Conservation (phyloP, 352 stramenopile species). For the Phytophthora ramorum region DNA sequence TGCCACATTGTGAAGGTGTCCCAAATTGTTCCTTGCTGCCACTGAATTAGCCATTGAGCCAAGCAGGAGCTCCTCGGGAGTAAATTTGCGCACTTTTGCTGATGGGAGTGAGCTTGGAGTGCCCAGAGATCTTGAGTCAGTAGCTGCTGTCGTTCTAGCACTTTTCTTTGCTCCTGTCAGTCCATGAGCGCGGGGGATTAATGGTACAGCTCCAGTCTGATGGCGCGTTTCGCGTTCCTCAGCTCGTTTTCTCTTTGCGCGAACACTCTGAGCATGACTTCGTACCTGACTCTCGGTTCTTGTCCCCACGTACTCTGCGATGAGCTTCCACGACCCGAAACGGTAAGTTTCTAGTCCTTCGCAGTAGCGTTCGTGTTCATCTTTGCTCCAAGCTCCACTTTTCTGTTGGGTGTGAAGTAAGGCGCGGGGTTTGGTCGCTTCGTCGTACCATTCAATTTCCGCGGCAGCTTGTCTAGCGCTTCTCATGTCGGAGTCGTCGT, state of each 20-base stretch:
- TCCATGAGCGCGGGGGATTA: neutral
- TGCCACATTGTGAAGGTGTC: neutral
- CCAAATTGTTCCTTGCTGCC: neutral
- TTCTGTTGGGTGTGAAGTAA: neutral
- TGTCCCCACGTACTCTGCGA: slow-evolving; percentile 21
- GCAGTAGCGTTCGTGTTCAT: slow-evolving; percentile 27
- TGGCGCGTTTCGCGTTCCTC: slow-evolving; percentile 8
- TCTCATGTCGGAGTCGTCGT: slow-evolving; percentile 2
- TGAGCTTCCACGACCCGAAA: slow-evolving; percentile 26
- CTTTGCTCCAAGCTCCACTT: slow-evolving; percentile 18
- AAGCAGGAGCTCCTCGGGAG: slow-evolving; percentile 10
- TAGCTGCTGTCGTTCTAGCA: neutral
- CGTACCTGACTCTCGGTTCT: slow-evolving; percentile 27
- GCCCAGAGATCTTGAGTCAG: neutral
- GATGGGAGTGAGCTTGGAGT: neutral
- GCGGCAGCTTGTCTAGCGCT: neutral
- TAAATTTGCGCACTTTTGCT: neutral
- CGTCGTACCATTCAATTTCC: slow-evolving; percentile 2
- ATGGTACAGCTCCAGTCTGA: neutral
- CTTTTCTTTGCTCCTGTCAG: neutral
- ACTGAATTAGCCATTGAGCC: slow-evolving; percentile 6
- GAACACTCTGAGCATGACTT: slow-evolving; percentile 30
- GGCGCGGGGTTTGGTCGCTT: neutral
- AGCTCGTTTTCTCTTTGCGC: slow-evolving; percentile 17
- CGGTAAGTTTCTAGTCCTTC: slow-evolving; percentile 15